Conservation (phyloP, 805 yeast species). For the Grigorovia yakushimaensis region DNA sequence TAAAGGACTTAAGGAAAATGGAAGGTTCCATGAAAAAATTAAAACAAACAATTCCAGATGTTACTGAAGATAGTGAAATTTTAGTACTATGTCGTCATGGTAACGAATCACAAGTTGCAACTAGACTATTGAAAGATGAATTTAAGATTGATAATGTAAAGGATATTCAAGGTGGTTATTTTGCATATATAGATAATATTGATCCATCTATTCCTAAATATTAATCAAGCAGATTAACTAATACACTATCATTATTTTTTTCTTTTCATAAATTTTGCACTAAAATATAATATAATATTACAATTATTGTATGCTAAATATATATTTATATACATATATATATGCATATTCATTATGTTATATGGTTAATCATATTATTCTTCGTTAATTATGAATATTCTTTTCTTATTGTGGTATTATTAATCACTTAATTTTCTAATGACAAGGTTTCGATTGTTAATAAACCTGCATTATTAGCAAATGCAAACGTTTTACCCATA, state of each 20-base stretch:
- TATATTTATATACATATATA: constrained; percentile 19
- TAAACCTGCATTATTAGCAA: constrained; percentile 26
- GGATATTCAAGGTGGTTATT: constrained; percentile 74
- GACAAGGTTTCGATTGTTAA: constrained; percentile 21
- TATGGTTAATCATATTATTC: no score
- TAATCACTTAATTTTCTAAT: not conserved
- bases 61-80: constrained; percentile 26
- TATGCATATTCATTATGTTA: not conserved
- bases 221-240: constrained; percentile 19
- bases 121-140: constrained; percentile 41
- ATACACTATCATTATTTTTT: no score
- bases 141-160: constrained; percentile 40
- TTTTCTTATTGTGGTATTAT: not conserved
- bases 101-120: constrained; percentile 81
- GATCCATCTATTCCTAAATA: constrained; percentile 59
- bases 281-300: no score
- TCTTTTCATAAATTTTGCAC: no score
- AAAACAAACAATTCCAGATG: constrained; percentile 17
- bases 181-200: constrained; percentile 51
- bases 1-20: constrained; percentile 34
- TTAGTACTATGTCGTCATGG: constrained; percentile 79
- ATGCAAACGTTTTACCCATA: constrained; percentile 38
- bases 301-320: no score
- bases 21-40: constrained; percentile 22
- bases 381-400: not conserved